phyloP scores from a whole-genome alignment of 23 red algal species.

The Chondrus crispus region DNA sequence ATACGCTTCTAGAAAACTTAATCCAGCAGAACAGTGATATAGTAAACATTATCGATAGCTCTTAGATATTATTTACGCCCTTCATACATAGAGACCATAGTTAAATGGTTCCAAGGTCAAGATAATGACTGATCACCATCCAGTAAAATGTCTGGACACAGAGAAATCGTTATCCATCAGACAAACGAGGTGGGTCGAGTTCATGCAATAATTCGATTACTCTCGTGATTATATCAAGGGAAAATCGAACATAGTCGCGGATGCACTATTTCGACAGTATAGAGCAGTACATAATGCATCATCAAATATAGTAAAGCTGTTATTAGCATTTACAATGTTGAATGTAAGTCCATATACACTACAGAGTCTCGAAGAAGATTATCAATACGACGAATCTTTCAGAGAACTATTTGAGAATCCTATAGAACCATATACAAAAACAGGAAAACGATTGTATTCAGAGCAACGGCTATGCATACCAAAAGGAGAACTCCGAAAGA shows the following conservation, averaged over 20 bases:
- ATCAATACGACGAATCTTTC: neutral
- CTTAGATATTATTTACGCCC: too few relatives aligned
- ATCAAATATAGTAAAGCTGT: neutral
- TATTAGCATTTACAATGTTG: neutral
- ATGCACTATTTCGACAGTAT: neutral
- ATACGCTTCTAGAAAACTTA: too few relatives aligned
- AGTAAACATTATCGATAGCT: too few relatives aligned
- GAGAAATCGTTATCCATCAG: too few relatives aligned
- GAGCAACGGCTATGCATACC: neutral
- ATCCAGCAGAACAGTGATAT: too few relatives aligned
- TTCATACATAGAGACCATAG: too few relatives aligned
- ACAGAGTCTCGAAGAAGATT: neutral
- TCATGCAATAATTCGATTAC: too few relatives aligned
- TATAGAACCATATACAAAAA: neutral
- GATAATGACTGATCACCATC: too few relatives aligned
- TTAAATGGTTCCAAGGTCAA: too few relatives aligned
- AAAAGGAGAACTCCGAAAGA: neutral
- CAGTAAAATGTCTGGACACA: too few relatives aligned
- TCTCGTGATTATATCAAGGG: slow-evolving; percentile 7
- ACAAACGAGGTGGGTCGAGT: too few relatives aligned
- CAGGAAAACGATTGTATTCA: neutral
- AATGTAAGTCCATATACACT: neutral
- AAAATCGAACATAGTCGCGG: neutral
- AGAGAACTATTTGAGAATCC: neutral
- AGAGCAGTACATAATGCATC: neutral